Conservation (phyloP, 306 rosid genomes). For the Castanopsis chinensis region DNA sequence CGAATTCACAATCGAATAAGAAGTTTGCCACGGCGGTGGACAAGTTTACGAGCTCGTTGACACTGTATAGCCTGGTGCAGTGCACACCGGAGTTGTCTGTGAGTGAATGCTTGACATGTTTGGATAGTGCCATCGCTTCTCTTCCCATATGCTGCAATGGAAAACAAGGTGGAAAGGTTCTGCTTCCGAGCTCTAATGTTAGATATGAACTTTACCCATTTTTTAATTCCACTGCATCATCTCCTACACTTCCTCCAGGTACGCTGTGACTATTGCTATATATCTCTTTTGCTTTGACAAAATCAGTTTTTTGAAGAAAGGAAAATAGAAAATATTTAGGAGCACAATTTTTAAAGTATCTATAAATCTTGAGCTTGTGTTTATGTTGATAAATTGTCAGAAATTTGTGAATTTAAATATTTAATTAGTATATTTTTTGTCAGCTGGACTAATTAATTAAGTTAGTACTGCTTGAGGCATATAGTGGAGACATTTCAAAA, state of each 20-base stretch:
- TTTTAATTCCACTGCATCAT: constrained; percentile 15
- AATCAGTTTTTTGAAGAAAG: too few relatives aligned
- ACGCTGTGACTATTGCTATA: not conserved
- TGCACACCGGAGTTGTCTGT: constrained; percentile 30
- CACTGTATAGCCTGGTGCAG: constrained; percentile 33
- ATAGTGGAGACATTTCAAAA: too few relatives aligned
- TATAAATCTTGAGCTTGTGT: too few relatives aligned
- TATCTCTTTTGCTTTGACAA: too few relatives aligned
- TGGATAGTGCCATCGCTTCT: constrained; percentile 37
- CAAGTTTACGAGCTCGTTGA: constrained; percentile 27
- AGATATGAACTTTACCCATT: constrained; percentile 37
- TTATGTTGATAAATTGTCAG: too few relatives aligned
- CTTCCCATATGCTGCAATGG: constrained; percentile 42
- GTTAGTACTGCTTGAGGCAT: too few relatives aligned
- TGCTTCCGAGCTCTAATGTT: constrained; percentile 35
- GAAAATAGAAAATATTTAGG: too few relatives aligned
- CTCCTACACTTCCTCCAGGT: not conserved
- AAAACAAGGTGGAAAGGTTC: constrained; percentile 28
- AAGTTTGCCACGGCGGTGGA: constrained; percentile 40
- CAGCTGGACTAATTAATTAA: too few relatives aligned
- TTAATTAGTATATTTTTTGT: too few relatives aligned
- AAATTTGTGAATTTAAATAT: too few relatives aligned
- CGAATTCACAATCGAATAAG: constrained; percentile 17
- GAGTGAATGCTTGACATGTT: constrained; percentile 30
- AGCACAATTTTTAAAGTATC: too few relatives aligned